Evolutionary conservation across 2,329 filamentous ascomycete genomes (phyloP).

Genomic region (Hypoxylon rubiginosum): DNA sequence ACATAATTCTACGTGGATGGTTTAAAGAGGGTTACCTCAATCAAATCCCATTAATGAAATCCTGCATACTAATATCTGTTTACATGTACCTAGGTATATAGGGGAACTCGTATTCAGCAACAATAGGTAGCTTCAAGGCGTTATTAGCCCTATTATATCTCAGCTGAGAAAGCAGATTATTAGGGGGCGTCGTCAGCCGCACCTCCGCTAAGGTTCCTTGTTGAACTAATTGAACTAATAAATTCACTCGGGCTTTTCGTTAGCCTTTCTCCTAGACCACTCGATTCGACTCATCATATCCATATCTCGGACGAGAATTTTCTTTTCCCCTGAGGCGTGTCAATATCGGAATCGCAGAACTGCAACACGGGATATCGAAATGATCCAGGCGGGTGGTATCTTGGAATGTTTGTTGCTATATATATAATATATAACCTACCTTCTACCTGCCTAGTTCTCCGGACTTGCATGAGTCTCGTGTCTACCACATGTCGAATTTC

Average conservation of each 20-base stretch:
- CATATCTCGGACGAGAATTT: not conserved
- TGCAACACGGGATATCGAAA: not conserved
- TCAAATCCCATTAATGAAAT: not conserved
- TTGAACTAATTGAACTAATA: not conserved
- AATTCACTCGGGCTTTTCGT: not conserved
- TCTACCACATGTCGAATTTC: constrained; percentile 31
- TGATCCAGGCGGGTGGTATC: not conserved
- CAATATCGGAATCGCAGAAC: not conserved
- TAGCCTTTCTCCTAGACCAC: not conserved
- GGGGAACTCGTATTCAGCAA: too few relatives aligned
- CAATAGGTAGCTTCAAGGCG: not conserved
- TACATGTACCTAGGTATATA: not conserved
- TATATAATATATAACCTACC: constrained; percentile 19
- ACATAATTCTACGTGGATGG: not conserved
- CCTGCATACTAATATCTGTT: too few relatives aligned
- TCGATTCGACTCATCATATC: not conserved
- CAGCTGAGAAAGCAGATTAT: not conserved
- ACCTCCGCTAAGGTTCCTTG: not conserved
- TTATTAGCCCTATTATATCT: not conserved
- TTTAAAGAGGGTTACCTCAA: not conserved
- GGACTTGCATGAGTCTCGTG: constrained; percentile 34
- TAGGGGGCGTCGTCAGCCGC: not conserved
- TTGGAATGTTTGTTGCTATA: constrained; percentile 23
- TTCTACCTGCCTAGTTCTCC: not conserved
- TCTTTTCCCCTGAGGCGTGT: not conserved